Evolutionary conservation across 2,329 filamentous ascomycete genomes (phyloP), one percentile per base, ranked within the genome.

Genomic region (Claviceps purpurea): DNA sequence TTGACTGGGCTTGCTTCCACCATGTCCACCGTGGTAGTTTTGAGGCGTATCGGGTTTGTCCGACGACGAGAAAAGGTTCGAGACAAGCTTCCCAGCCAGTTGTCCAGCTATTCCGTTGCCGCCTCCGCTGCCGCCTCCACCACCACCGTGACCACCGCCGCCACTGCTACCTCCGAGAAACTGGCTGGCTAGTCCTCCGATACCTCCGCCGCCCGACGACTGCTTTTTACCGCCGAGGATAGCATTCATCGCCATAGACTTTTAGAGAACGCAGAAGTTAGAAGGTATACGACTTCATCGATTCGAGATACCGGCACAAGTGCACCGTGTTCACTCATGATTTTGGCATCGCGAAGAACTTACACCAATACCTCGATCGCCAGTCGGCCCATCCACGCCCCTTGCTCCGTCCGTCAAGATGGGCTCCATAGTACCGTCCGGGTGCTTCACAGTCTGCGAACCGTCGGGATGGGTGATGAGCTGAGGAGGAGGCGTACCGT

Each of bases 301-400:
- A 46, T 47, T 5, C 24, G 16, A 30, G 5, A 6, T 20, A 1
- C 5, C n/a, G 11, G 41, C 4, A 14, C 20, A 14, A 26, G 47
- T 30, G 49, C 34, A 22, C 16, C 16, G 16, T 24, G 4, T 45
- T 43, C 18, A 13, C 22, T 34, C 43, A 46, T 34, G 26, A n/a
- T n/a, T 42, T 7, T 26, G 14, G 30, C 45, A 38, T 49, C 43
- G 38, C 30, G 3, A 34, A 34, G 34, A 26, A 40, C 82, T 64
- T 76, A 86, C 82, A 55, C 82, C 81, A 52, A 87, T 67, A 42
- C 82, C 78, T 56, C 83, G 74, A 50, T 86, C 82, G 38, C 78
- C 75, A 30, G 70, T 68, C 26, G 70, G 72, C 4, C 77, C 77
- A 56, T 76, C 74, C 20, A 70, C 59, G 50, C 73, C 75, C 59